Evolutionary conservation across 139 green algal genomes (phyloP).

Genomic region (Trebouxia sp.): DNA sequence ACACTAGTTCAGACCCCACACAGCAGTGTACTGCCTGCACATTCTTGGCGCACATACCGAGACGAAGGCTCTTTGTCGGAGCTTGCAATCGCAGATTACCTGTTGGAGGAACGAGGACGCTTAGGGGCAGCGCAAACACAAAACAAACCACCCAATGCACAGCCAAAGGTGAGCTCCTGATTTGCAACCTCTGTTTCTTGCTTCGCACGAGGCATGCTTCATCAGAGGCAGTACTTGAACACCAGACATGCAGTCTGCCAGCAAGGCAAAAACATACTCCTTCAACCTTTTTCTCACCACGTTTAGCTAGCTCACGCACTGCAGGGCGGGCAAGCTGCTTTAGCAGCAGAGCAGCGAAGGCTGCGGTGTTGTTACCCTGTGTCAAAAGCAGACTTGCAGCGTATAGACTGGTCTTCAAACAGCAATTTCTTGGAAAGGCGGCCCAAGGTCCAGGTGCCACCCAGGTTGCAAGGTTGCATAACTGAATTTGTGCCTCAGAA

Average conservation of each 20-base stretch:
- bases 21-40: not conserved
- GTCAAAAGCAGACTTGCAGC: not conserved
- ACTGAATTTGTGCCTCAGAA: constrained; percentile 2
- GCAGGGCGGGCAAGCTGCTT: too few relatives aligned
- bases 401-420: not conserved
- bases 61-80: constrained; percentile 4
- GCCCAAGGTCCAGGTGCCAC: constrained; percentile 6
- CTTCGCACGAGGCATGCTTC: too few relatives aligned
- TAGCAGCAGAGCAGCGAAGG: too few relatives aligned
- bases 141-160: too few relatives aligned
- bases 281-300: too few relatives aligned
- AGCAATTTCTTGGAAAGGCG: constrained; percentile 19
- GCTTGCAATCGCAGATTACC: not conserved
- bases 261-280: not conserved
- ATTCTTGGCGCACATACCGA: constrained; percentile 12
- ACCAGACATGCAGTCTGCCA: not conserved
- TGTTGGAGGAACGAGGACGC: not conserved
- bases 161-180: too few relatives aligned
- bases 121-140: too few relatives aligned
- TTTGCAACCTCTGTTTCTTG: too few relatives aligned
- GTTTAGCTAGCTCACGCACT: too few relatives aligned
- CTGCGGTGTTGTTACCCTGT: not conserved
- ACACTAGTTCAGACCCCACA: not conserved
- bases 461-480: not conserved
- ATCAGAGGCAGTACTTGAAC: too few relatives aligned